phyloP scores from a whole-genome alignment of 164 flowering plant species.

The Vitis rupestris region DNA sequence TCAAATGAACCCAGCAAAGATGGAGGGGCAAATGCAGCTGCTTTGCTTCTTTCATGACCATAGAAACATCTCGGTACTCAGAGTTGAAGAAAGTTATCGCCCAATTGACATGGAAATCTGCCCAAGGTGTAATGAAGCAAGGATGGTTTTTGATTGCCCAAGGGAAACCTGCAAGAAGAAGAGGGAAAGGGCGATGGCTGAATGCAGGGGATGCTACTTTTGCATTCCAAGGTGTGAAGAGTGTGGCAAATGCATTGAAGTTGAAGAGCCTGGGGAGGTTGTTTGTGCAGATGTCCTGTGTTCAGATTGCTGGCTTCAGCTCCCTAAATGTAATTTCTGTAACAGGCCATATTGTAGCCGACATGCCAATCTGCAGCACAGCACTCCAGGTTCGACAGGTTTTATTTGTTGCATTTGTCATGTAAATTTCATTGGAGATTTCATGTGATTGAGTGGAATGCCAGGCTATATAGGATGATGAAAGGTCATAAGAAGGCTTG shows the following conservation, averaged over 20 bases:
- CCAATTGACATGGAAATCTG: constrained; percentile 63
- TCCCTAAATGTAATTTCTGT: constrained; percentile 71
- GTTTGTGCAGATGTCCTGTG: constrained; percentile 60
- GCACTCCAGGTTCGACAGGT: constrained; percentile 18
- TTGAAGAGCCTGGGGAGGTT: constrained; percentile 45
- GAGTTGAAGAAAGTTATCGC: neutral
- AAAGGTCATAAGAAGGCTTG: no score
- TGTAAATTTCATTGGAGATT: neutral
- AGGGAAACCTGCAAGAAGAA: constrained; percentile 40
- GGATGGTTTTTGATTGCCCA: constrained; percentile 66
- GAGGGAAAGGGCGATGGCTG: constrained; percentile 5
- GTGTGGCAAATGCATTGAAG: constrained; percentile 61
- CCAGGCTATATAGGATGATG: no score
- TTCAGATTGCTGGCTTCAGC: constrained; percentile 61
- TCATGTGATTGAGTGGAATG: no score
- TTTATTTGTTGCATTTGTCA: constrained; percentile 53
- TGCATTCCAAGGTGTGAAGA: constrained; percentile 75
- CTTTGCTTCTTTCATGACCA: constrained; percentile 19
- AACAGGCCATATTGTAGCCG: constrained; percentile 62
- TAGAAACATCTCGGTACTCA: constrained; percentile 2
- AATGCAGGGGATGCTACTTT: constrained; percentile 57
- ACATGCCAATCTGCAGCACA: constrained; percentile 24
- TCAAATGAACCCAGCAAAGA: constrained; percentile 12
- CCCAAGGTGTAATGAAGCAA: constrained; percentile 57
- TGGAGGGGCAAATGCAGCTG: constrained; percentile 9